These are phyloP conservation scores for Ulvella scutata DNA, from an alignment of 139 green algal species.

Conservation along the genomic window DNA sequence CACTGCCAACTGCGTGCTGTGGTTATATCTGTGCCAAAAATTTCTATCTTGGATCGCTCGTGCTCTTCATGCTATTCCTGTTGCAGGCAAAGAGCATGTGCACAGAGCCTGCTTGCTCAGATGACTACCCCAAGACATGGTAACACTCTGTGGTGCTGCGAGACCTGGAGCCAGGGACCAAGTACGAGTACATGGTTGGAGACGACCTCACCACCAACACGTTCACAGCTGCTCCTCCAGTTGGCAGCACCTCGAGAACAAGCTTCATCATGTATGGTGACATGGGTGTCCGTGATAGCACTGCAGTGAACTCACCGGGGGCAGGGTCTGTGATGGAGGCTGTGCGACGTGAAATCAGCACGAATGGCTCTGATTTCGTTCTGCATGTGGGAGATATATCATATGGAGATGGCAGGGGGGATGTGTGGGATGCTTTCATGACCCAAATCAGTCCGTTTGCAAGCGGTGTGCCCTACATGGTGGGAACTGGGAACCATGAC, in stretches of 20 bases:
- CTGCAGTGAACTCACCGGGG: slow-evolving; percentile 26
- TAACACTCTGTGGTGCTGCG: neutral
- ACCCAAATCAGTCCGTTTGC: slow-evolving; percentile 43
- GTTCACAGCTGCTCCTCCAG: slow-evolving; percentile 16
- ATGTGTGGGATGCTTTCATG: slow-evolving; percentile 66
- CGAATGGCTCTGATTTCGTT: slow-evolving; percentile 21
- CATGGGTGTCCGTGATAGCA: slow-evolving; percentile 37
- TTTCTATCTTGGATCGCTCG: neutral
- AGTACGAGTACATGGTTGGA: slow-evolving; percentile 16
- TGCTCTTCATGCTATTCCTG: neutral
- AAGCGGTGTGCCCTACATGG: slow-evolving; percentile 46
- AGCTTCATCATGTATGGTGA: slow-evolving; percentile 57
- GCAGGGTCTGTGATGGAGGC: slow-evolving; percentile 13
- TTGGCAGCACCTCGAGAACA: slow-evolving; percentile 15
- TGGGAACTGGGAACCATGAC: slow-evolving; percentile 66
- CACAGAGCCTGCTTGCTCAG: neutral
- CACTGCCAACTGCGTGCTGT: neutral
- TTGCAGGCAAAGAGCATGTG: neutral
- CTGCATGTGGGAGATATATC: slow-evolving; percentile 50
- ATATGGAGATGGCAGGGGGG: slow-evolving; percentile 16
- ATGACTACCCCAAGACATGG: neutral
- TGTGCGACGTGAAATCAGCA: slow-evolving; percentile 13
- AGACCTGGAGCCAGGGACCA: slow-evolving; percentile 6
- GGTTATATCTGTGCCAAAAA: neutral
- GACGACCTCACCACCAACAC: neutral